Conservation (phyloP, 1,284 basidiomycete species). For the Malassezia arunalokei region DNA sequence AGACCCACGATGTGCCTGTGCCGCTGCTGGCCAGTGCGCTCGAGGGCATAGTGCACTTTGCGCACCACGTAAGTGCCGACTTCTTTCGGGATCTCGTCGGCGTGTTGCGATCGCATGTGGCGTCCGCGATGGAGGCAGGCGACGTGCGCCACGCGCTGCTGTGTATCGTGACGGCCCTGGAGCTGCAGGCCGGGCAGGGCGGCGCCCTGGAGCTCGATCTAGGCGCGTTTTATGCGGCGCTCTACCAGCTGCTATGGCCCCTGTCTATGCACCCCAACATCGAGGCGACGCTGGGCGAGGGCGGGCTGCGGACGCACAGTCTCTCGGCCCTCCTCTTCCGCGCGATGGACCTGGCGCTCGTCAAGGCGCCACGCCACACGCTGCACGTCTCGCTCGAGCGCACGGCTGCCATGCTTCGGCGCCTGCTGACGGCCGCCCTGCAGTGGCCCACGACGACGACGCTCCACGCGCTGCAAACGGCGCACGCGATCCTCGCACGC, state of each 20-base stretch:
- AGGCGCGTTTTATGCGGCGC: slow-evolving; percentile 67
- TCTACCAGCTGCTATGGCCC: slow-evolving; percentile 56
- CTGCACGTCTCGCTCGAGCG: slow-evolving; percentile 59
- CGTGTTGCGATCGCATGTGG: slow-evolving; percentile 68
- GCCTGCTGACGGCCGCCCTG: slow-evolving; percentile 64
- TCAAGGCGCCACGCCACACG: slow-evolving; percentile 49
- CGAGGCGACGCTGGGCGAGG: slow-evolving; percentile 41
- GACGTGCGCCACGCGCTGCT: slow-evolving; percentile 55
- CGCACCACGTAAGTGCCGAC: slow-evolving; percentile 94
- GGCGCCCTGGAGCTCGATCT: slow-evolving; percentile 94
- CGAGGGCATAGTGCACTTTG: slow-evolving; percentile 80
- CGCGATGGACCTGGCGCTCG: slow-evolving; percentile 66
- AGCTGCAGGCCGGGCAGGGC: slow-evolving; percentile 91
- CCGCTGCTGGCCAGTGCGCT: slow-evolving; percentile 76
- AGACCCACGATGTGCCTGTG: slow-evolving; percentile 58
- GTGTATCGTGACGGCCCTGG: slow-evolving; percentile 89
- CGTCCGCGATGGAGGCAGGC: slow-evolving; percentile 40
- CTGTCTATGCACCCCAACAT: slow-evolving; percentile 50
- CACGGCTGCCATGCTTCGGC: slow-evolving; percentile 79
- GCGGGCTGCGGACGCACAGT: slow-evolving; percentile 21
- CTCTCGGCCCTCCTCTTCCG: slow-evolving; percentile 65
- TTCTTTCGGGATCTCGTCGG: slow-evolving; percentile 92
- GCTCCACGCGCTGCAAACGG: slow-evolving; percentile 61
- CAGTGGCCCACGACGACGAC: slow-evolving; percentile 63
- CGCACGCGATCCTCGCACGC: slow-evolving; percentile 59